Conservation (phyloP, 192 early-diverging fungal species). For the Thamnidium elegans region DNA sequence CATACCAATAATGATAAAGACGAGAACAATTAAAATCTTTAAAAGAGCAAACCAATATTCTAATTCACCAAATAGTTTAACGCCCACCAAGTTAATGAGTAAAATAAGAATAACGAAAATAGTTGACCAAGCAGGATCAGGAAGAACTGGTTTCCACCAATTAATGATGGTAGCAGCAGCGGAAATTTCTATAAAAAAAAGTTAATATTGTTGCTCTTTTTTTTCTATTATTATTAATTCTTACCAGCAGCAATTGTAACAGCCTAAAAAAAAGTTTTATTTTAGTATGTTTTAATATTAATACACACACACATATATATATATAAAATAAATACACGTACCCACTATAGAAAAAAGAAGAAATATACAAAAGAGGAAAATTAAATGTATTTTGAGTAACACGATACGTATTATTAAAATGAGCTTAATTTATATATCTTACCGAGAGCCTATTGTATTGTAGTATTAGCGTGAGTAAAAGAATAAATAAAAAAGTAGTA, state of each 20-base stretch:
- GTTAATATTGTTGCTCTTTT: neutral
- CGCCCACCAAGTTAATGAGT: slow-evolving; percentile 57
- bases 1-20: slow-evolving; percentile 72
- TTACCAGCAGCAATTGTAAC: slow-evolving; percentile 36
- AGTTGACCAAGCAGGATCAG: slow-evolving; percentile 40
- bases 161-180: slow-evolving; percentile 82
- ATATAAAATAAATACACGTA: neutral
- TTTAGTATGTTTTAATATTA: neutral
- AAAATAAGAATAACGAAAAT: slow-evolving; percentile 60
- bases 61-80: slow-evolving; percentile 77
- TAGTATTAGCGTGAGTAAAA: slow-evolving; percentile 6
- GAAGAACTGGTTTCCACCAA: slow-evolving; percentile 49
- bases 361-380: neutral
- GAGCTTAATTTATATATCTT: neutral
- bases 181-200: slow-evolving; percentile 59
- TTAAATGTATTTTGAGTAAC: neutral
- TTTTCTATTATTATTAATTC: neutral
- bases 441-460: neutral
- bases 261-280: slow-evolving; percentile 22
- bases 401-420: neutral
- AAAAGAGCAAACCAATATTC: slow-evolving; percentile 79
- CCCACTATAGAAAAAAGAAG: neutral
- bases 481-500: slow-evolving; percentile 12
- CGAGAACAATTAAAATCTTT: slow-evolving; percentile 72
- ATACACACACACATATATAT: neutral